Base-by-base conservation (phyloP, 1,139 yeast species). In the Tardiomyces digboiensis region DNA sequence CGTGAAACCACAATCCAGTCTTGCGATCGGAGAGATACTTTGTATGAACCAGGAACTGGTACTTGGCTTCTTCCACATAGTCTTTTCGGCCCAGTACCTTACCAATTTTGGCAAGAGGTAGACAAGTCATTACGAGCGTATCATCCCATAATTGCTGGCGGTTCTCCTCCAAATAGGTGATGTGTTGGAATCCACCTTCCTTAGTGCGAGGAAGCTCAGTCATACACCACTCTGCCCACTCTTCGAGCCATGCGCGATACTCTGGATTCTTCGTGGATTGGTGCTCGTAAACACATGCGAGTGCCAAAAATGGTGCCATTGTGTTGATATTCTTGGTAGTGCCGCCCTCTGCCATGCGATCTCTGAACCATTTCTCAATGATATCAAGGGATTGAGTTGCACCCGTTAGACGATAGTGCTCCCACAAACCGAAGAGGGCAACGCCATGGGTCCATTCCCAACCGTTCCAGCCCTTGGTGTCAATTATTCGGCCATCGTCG, bases 401-500 rank as follows among this genome's bases (percentile, higher is more conserved):
- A 21, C 55, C 57, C 19, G 63, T 63, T 36, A 60, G 50, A 26
- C 56, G 57, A 45, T 60, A 60, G 49, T 61, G 64, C 42, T 64
- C 65, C 68, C 68, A 64, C 61, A 65, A 58, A 12, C 68, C 68
- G 44, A 64, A 62, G 37, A 65, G 60, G 33, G 33, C 33, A 5
- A 26, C 33, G 6, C 67, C 67, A 42, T 63, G 67, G 21, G 67
- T 61, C 67, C 67, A 63, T 47, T 63, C 67, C 67, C 68, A 65
- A n/a, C 65, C 67, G 7, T 62, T 59, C 68, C 68, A 64, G 14
- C 66, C 65, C 47, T 63, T 64, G 42, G 67, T 63, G 46, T 65
- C 68, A 36, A 63, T 62, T 42, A 61, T 51, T 43, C 66, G 50
- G 2, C 68, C 68, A 42, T 60, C 68, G 12, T 61, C 62, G 21